These are phyloP conservation scores for Lachnellula cervina DNA, from an alignment of 2,329 filamentous ascomycete genomes.

Conservation along the genomic window DNA sequence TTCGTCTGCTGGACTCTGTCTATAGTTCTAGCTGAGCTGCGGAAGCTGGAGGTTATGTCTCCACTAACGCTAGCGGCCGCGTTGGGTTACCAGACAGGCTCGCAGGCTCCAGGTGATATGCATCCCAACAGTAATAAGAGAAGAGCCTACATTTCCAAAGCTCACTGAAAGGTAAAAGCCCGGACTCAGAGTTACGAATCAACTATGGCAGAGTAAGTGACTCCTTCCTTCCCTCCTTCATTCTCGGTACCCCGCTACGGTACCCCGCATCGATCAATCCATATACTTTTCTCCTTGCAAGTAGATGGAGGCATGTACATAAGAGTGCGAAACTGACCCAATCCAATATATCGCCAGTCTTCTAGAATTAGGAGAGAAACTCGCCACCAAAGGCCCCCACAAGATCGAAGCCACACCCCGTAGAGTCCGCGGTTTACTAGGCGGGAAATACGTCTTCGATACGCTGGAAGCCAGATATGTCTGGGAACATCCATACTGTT, in stretches of 20 bases:
- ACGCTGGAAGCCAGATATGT: slow-evolving; percentile 35
- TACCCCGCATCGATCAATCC: not conserved
- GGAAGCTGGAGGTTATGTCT: too few relatives aligned
- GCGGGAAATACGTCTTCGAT: slow-evolving; percentile 30
- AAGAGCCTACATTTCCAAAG: too few relatives aligned
- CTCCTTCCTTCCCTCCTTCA: too few relatives aligned
- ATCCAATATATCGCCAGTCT: slow-evolving; percentile 3
- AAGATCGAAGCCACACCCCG: slow-evolving; percentile 26
- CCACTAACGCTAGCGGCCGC: too few relatives aligned
- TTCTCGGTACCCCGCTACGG: not conserved
- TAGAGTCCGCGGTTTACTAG: slow-evolving; percentile 25
- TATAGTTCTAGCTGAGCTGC: too few relatives aligned
- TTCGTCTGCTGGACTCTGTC: too few relatives aligned
- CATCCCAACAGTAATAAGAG: too few relatives aligned
- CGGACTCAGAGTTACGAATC: too few relatives aligned
- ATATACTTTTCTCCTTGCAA: not conserved
- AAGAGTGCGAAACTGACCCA: not conserved
- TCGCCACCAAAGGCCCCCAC: slow-evolving; percentile 22
- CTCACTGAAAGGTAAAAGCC: too few relatives aligned
- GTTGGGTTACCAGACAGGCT: too few relatives aligned
- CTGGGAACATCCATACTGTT: slow-evolving; percentile 43
- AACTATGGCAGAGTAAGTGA: not conserved
- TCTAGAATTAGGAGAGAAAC: slow-evolving; percentile 15
- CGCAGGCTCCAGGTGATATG: too few relatives aligned
- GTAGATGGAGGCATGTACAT: not conserved